Percentiles rank a stretch among this genome's conserved stretches.
phyloP scores from a whole-genome alignment of 768 basidiomycete species.

The Kwoniella pini region DNA sequence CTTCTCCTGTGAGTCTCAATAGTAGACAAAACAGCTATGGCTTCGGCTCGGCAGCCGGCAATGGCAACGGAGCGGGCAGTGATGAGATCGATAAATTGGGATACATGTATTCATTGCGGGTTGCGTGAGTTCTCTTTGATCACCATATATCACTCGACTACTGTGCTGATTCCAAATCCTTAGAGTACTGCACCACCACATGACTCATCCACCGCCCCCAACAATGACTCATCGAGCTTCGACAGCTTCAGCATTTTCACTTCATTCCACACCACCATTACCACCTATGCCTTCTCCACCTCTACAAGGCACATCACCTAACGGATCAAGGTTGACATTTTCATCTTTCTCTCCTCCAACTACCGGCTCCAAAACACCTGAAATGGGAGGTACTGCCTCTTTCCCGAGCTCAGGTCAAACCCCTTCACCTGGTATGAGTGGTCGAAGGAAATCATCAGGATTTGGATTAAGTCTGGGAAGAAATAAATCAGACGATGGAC shows the following conservation, averaged over 20 bases:
- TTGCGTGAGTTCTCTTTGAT: conserved; percentile 37
- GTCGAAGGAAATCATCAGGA: conserved; percentile 24
- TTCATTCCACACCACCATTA: conserved; percentile 21
- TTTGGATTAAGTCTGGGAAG: conserved; percentile 24
- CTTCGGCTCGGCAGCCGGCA: background rate
- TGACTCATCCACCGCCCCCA: conserved; percentile 25
- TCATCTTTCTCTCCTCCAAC: conserved; percentile 14
- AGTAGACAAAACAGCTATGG: conserved; percentile 9
- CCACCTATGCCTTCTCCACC: conserved; percentile 27
- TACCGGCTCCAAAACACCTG: conserved; percentile 16
- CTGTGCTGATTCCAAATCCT: background rate
- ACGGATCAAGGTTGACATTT: conserved; percentile 28
- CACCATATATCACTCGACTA: background rate
- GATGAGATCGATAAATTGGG: conserved; percentile 43
- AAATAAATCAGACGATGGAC: conserved; percentile 27
- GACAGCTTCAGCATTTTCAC: conserved; percentile 8
- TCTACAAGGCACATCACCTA: conserved; percentile 30
- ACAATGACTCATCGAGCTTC: conserved; percentile 13
- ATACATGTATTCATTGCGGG: conserved; percentile 46
- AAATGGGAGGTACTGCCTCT: conserved; percentile 7
- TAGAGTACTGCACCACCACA: conserved; percentile 36
- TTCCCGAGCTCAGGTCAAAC: background rate
- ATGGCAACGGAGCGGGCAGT: background rate
- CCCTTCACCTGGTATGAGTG: conserved; percentile 13
- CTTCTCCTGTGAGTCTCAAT: conserved; percentile 16